Conservation (phyloP, 306 rosid genomes). For the Glycine latifolia region DNA sequence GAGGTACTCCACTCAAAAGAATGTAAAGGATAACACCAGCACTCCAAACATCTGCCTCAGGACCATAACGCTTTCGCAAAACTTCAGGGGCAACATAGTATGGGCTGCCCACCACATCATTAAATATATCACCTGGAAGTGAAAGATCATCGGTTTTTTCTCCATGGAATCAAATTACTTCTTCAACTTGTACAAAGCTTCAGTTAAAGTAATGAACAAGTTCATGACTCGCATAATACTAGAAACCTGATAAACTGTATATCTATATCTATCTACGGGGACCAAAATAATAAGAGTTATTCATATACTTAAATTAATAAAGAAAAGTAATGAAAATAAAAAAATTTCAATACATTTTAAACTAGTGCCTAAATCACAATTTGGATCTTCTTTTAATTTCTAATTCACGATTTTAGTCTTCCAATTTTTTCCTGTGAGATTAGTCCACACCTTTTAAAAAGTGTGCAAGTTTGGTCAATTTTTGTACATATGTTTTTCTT, state of each 20-base stretch:
- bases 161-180: conserved; percentile 28
- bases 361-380: no score
- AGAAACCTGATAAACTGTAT: not conserved
- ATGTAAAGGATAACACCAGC: conserved; percentile 97
- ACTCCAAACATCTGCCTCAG: conserved; percentile 99
- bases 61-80: conserved; percentile 86
- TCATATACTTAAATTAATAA: no score
- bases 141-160: conserved; percentile 38
- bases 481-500: no score
- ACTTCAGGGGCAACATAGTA: conserved; percentile 99
- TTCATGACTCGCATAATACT: conserved; percentile 2
- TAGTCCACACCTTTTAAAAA: no score
- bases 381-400: no score
- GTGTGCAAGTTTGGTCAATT: no score
- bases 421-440: no score
- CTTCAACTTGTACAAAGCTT: conserved; percentile 43
- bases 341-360: no score
- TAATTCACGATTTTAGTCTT: no score
- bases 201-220: conserved; percentile 21
- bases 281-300: no score
- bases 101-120: conserved; percentile 97
- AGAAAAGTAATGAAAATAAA: no score
- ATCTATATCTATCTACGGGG: not conserved
- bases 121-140: conserved; percentile 78
- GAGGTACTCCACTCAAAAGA: conserved; percentile 98